Conservation (phyloP, 441 rosid species). For the Gossypium aridum region DNA sequence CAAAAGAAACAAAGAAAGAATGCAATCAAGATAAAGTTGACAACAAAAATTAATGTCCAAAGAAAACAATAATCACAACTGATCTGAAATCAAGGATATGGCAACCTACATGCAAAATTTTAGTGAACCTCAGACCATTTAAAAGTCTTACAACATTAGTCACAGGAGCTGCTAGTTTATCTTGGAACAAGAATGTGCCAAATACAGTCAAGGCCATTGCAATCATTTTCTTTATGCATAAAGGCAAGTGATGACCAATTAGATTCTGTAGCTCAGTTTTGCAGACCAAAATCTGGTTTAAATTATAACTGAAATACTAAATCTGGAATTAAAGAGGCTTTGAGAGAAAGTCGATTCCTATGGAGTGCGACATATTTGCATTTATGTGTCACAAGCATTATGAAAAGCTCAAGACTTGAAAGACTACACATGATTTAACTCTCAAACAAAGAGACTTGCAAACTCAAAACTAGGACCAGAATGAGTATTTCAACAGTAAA, state of each 20-base stretch:
- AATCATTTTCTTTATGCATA: not conserved
- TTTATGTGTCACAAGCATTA: not conserved
- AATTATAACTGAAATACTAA: too few relatives aligned
- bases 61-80: not conserved
- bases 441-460: not conserved
- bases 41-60: not conserved
- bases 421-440: not conserved
- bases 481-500: not conserved
- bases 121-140: not conserved
- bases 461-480: not conserved
- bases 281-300: not conserved
- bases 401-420: not conserved
- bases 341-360: not conserved
- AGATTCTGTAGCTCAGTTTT: not conserved
- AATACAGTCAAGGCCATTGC: constrained; percentile 2
- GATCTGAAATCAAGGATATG: not conserved
- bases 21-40: not conserved
- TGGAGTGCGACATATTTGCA: not conserved
- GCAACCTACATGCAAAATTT: not conserved
- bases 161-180: not conserved
- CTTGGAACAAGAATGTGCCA: not conserved
- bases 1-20: not conserved
- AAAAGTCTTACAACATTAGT: constrained; percentile 1
- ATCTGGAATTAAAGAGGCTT: not conserved
- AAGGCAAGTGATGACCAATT: not conserved